A percentile compares a stretch with the other conserved stretches of the same genome.
These are phyloP conservation scores for Dalbergia cochinchinensis DNA, from an alignment of 306 rosid species.

Conservation along the genomic window DNA sequence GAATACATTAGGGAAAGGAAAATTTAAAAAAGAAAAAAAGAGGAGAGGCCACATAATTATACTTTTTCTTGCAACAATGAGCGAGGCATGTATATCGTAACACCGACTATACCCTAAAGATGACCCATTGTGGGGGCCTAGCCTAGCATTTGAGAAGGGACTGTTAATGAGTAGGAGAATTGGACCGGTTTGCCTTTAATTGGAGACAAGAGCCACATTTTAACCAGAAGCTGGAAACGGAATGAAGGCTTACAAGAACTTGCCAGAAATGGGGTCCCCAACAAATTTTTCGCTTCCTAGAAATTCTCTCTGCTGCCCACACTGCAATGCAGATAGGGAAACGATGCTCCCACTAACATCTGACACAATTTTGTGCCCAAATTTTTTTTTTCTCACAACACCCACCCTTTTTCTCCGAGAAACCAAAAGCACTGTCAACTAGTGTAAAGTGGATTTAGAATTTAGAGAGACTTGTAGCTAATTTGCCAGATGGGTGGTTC, in stretches of 20 bases:
- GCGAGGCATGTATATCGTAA: constrained; percentile 39
- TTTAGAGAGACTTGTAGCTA: not conserved
- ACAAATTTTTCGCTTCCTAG: constrained; percentile 36
- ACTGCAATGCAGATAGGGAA: not conserved
- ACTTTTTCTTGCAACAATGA: not conserved
- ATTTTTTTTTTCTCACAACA: too few species aligned
- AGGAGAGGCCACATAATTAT: constrained; percentile 37
- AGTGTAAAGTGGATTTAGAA: not conserved
- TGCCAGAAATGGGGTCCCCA: constrained; percentile 44
- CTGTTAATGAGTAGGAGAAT: constrained; percentile 29
- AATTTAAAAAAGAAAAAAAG: not conserved
- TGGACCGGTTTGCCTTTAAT: constrained; percentile 25
- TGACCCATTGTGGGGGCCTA: constrained; percentile 26
- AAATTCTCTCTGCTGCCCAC: constrained; percentile 46
- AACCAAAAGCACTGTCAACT: too few species aligned
- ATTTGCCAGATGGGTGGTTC: not conserved
- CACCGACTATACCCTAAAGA: constrained; percentile 24
- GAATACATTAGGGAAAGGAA: not conserved
- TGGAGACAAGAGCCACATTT: constrained; percentile 38
- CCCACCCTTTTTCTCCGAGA: too few species aligned
- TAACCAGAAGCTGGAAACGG: constrained; percentile 47
- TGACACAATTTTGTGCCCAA: constrained; percentile 26
- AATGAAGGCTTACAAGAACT: constrained; percentile 18
- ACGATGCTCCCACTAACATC: constrained; percentile 42
- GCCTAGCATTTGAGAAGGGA: constrained; percentile 38